These are phyloP conservation scores for Aspergillus leporis DNA, from an alignment of 495 filamentous ascomycete species.

Conservation along the genomic window DNA sequence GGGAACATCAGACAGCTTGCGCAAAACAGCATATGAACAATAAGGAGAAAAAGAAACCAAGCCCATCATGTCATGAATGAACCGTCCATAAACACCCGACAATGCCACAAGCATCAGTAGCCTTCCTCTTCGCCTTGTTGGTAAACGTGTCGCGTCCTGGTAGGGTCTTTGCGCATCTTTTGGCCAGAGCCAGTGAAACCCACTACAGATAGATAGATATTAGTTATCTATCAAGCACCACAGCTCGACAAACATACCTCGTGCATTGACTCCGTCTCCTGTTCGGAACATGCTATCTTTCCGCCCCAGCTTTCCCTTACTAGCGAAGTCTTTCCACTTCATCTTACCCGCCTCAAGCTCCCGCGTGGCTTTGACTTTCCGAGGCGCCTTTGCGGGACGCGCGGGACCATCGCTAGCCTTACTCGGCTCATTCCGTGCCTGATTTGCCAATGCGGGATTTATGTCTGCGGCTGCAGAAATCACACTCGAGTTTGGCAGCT, in stretches of 20 bases:
- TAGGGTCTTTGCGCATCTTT: constrained; percentile 87
- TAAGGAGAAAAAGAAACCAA: constrained; percentile 7
- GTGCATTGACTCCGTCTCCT: constrained; percentile 76
- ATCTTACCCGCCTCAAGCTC: constrained; percentile 87
- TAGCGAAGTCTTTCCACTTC: constrained; percentile 91
- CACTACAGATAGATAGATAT: constrained; percentile 52
- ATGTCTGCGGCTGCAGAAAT: constrained; percentile 88
- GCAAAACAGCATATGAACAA: constrained; percentile 11
- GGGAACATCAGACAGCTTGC: constrained; percentile 7
- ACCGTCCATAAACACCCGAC: not conserved
- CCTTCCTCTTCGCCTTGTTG: constrained; percentile 76
- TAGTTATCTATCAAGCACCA: not conserved
- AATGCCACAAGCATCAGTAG: constrained; percentile 27
- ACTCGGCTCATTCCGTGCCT: constrained; percentile 65
- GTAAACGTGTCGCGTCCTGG: constrained; percentile 82
- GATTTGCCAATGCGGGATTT: constrained; percentile 73
- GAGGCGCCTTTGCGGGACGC: constrained; percentile 63
- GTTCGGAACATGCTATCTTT: constrained; percentile 99
- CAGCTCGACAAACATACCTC: constrained; percentile 59
- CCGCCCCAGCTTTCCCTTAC: constrained; percentile 77
- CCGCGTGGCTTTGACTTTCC: constrained; percentile 88
- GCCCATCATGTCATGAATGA: constrained; percentile 5
- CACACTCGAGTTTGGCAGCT: constrained; percentile 55
- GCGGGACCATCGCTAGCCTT: constrained; percentile 67
- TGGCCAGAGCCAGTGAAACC: constrained; percentile 95